phyloP scores from a whole-genome alignment of 148 eudicot genomes.

The Bassia scoparia region DNA sequence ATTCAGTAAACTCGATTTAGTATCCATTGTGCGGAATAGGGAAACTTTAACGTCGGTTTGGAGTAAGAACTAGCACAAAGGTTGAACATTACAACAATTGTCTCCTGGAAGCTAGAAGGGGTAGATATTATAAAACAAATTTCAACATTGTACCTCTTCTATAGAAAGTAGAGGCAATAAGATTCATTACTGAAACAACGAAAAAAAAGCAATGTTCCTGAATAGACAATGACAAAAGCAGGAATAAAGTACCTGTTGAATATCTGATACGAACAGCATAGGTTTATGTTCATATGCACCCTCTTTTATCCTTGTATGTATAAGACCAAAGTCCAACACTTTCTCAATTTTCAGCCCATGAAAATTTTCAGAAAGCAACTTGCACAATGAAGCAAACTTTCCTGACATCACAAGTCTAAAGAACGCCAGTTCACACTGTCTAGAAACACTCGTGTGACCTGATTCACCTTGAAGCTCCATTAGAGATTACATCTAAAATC shows the following conservation, averaged over 20 bases:
- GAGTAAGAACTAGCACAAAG: not conserved
- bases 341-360: conserved; percentile 55
- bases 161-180: not conserved
- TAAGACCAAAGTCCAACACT: conserved; percentile 44
- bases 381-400: conserved; percentile 60
- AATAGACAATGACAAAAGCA: not conserved
- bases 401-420: conserved; percentile 54
- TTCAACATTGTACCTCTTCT: not conserved
- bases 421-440: conserved; percentile 48
- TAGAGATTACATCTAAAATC: conserved; percentile 31
- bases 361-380: conserved; percentile 57
- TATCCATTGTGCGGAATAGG: not conserved
- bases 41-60: not conserved
- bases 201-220: not conserved
- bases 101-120: too few relatives aligned
- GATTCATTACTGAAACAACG: not conserved
- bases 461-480: conserved; percentile 41
- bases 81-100: too few relatives aligned
- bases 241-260: conserved; percentile 56
- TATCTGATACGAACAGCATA: conserved; percentile 57
- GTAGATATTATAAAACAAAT: not conserved
- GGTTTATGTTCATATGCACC: conserved; percentile 69
- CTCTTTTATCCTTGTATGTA: conserved; percentile 60
- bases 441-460: conserved; percentile 35
- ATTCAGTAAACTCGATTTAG: not conserved